Evolutionary conservation across 2,329 filamentous ascomycete genomes (phyloP).

Genomic region (Claviceps africana): DNA sequence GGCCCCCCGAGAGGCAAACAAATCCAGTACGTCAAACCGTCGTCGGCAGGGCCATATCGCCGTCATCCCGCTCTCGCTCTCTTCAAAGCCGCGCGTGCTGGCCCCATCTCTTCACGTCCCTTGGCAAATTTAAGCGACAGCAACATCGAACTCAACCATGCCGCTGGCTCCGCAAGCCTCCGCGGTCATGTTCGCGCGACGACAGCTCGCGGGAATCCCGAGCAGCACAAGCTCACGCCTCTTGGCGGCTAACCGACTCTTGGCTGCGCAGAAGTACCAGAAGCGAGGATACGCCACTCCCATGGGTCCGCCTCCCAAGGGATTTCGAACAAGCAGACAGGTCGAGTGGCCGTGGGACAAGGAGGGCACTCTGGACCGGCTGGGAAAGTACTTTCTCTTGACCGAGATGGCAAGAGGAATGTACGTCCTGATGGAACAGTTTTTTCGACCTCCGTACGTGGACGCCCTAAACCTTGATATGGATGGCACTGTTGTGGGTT

Average conservation of each 20-base stretch:
- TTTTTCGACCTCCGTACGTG: constrained; percentile 92
- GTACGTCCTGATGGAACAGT: constrained; percentile 96
- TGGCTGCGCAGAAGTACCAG: constrained; percentile 10
- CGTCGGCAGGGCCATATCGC: constrained; percentile 12
- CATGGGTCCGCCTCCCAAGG: constrained; percentile 60
- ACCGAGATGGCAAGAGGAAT: constrained; percentile 94
- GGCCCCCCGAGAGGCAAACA: constrained; percentile 5
- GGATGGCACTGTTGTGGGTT: not conserved
- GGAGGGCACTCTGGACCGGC: constrained; percentile 66
- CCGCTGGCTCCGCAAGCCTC: constrained; percentile 19
- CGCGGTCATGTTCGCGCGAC: constrained; percentile 21
- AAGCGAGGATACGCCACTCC: constrained; percentile 49
- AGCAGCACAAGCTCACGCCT: constrained; percentile 10
- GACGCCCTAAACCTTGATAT: not conserved
- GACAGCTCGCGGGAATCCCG: constrained; percentile 18
- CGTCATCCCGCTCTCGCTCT: constrained; percentile 7
- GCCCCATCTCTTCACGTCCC: not conserved
- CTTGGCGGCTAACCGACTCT: constrained; percentile 9
- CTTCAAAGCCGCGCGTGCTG: not conserved
- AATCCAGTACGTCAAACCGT: constrained; percentile 5
- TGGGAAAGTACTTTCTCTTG: constrained; percentile 89
- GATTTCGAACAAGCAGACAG: constrained; percentile 63
- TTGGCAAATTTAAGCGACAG: not conserved
- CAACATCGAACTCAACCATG: constrained; percentile 12
- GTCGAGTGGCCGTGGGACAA: constrained; percentile 68